Evolutionary conservation across 1,284 basidiomycete genomes (phyloP).

Genomic region (Ganoderma multipileum): DNA sequence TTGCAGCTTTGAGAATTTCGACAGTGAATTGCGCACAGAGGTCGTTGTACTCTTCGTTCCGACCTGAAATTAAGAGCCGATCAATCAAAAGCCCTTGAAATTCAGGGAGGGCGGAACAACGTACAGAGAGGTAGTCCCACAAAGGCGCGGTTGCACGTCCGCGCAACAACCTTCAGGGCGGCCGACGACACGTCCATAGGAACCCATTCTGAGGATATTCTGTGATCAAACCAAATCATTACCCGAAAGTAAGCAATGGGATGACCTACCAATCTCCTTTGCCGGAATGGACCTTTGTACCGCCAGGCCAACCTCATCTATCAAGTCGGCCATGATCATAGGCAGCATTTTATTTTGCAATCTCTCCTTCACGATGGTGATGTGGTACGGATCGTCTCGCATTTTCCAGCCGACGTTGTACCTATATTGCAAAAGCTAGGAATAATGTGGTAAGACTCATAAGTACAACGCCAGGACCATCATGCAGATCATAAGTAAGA

Average conservation of each 20-base stretch:
- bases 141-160: constrained; percentile 37
- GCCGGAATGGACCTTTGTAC: constrained; percentile 38
- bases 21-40: constrained; percentile 47
- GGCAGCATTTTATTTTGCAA: constrained; percentile 41
- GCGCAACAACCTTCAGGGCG: constrained; percentile 31
- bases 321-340: constrained; percentile 35
- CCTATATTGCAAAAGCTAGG: constrained; percentile 32
- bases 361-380: constrained; percentile 30
- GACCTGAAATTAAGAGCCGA: constrained; percentile 33
- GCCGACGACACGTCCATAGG: constrained; percentile 20
- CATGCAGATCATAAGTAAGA: not conserved
- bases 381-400: constrained; percentile 38
- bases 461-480: not conserved
- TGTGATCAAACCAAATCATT: not conserved
- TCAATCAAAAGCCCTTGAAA: not conserved
- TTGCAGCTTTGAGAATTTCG: constrained; percentile 41
- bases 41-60: constrained; percentile 45
- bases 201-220: constrained; percentile 32
- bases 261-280: constrained; percentile 19
- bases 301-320: constrained; percentile 41
- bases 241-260: not conserved
- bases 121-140: constrained; percentile 38
- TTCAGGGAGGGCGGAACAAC: not conserved
- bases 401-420: constrained; percentile 39
- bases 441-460: no score